Base-by-base conservation (phyloP, 352 stramenopile species). In the Globisporangium uncinulatum region DNA sequence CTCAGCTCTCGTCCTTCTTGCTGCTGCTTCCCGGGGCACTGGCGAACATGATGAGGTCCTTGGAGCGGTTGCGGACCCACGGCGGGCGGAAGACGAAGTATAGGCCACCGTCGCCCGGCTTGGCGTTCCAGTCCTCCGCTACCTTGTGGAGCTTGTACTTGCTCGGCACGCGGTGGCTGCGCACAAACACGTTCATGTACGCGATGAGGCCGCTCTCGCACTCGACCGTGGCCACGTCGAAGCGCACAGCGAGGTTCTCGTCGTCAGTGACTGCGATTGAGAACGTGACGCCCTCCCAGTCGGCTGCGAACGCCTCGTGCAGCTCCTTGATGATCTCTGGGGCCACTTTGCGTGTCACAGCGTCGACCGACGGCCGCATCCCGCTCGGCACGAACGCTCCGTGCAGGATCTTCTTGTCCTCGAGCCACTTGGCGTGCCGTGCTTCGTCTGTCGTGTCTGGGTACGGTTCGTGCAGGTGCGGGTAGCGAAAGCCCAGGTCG, bases 101-200 rank as follows among this genome's bases (percentile, higher is more conserved):
- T 0, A 88, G 46, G 0, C 77, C 70, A 13, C 73, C 71, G 24
- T 88, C 78, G 2, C 76, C 74, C 6, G 78, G 76, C 50, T 86
- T 88, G 19, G 64, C 59, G 43, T 83, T 89, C 83, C 83, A 93
- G 70, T 92, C 83, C 56, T 93, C 83, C 4, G 83, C 76, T 15
- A 92, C 74, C 54, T 88, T 89, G 6, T 89, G 76, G 31, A 93
- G 65, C 3, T 70, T 65, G 73, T 88, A 93, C 61, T 90, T 93
- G 62, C 62, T 75, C 46, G 76, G 53, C 31, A 91, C 62, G 56
- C 76, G 70, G 44, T 90, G 81, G 52, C 67, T 84, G 50, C 82
- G 79, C 48, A 74, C 69, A 7, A 93, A 79, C 6, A 92, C 81
- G 56, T 92, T 91, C 81, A 93, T 93, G 65, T 92, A 93, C 21